Base-by-base conservation (phyloP, 1,284 basidiomycete genomes). In the Chondrostereum purpureum region DNA sequence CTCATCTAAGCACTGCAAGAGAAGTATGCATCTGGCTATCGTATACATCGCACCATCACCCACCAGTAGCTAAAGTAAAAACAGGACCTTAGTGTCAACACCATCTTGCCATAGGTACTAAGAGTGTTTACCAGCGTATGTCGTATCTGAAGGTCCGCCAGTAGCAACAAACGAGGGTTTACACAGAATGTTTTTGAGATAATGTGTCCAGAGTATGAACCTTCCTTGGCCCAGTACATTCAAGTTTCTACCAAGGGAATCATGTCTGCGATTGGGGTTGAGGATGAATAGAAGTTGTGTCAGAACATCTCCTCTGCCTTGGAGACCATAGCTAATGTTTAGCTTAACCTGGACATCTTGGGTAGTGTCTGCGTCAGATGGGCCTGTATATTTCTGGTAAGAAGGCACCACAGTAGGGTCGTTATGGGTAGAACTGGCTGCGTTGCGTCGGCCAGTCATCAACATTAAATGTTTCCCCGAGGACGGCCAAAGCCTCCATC, bases 361-460 rank as follows among this genome's bases (percentile, higher is more conserved):
- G 6, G 23, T 10, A 19, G 41, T 44, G 16, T 44, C 31, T 4
- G 43, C 23, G n/a, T 18, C 41, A 48, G 20, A n/a, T 13, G 45
- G 45, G n/a, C 41, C 45, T 5, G 39, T 38, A 17, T 39, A 38
- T 42, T 46, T 38, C 5, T 13, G 31, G 21, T 39, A 46, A 10
- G 37, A 39, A 27, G 13, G 36, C 18, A 38, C 40, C 33, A 38
- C 17, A 13, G 5, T 23, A 10, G 16, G 27, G 39, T 42, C 18
- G 5, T 12, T 8, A 11, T 42, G 27, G 24, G 18, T 12, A 23
- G 17, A 6, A 24, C 40, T 16, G 20, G n/a, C n/a, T n/a, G n/a
- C n/a, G n/a, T n/a, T n/a, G n/a, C n/a, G n/a, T n/a, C n/a, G n/a
- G n/a, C n/a, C n/a, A n/a, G n/a, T n/a, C n/a, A n/a, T n/a, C n/a